These are phyloP conservation scores for Schwanniomyces yamadae DNA, from an alignment of 805 yeast species.

Conservation along the genomic window DNA sequence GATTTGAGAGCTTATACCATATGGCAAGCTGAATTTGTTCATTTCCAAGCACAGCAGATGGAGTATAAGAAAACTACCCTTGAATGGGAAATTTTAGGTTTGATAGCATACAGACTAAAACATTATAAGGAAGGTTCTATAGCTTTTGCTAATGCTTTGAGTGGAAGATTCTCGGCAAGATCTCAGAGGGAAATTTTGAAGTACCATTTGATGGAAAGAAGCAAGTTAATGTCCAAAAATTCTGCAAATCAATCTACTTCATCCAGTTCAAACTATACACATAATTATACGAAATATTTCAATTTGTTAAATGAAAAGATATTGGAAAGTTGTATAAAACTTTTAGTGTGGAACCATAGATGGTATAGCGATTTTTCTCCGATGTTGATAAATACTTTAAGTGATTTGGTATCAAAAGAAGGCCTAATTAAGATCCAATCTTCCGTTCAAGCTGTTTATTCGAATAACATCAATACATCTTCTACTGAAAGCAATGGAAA, in stretches of 20 bases:
- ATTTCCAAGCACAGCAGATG: slow-evolving; percentile 84
- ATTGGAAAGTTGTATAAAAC: slow-evolving; percentile 67
- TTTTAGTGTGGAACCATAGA: slow-evolving; percentile 96
- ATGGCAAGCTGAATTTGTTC: slow-evolving; percentile 91
- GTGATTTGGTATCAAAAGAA: slow-evolving; percentile 65
- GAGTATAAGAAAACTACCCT: slow-evolving; percentile 72
- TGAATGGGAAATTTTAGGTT: slow-evolving; percentile 93
- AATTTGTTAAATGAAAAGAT: slow-evolving; percentile 53
- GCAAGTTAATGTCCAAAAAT: slow-evolving; percentile 32
- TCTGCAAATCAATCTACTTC: slow-evolving; percentile 12
- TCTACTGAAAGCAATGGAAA: slow-evolving; percentile 29
- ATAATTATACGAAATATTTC: slow-evolving; percentile 39
- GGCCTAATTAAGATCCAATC: slow-evolving; percentile 77
- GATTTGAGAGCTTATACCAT: slow-evolving; percentile 80
- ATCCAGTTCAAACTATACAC: slow-evolving; percentile 14
- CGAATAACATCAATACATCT: slow-evolving; percentile 25
- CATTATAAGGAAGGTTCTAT: slow-evolving; percentile 84
- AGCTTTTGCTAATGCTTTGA: slow-evolving; percentile 74
- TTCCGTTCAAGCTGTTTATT: slow-evolving; percentile 65
- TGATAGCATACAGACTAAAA: slow-evolving; percentile 79
- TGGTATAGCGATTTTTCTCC: slow-evolving; percentile 95
- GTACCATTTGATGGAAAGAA: slow-evolving; percentile 55
- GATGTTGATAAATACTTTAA: slow-evolving; percentile 53
- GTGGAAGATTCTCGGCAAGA: slow-evolving; percentile 74
- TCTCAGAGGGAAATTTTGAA: slow-evolving; percentile 73